Base-by-base conservation (phyloP, 2,329 filamentous ascomycete genomes). In the Mycogone perniciosa region DNA sequence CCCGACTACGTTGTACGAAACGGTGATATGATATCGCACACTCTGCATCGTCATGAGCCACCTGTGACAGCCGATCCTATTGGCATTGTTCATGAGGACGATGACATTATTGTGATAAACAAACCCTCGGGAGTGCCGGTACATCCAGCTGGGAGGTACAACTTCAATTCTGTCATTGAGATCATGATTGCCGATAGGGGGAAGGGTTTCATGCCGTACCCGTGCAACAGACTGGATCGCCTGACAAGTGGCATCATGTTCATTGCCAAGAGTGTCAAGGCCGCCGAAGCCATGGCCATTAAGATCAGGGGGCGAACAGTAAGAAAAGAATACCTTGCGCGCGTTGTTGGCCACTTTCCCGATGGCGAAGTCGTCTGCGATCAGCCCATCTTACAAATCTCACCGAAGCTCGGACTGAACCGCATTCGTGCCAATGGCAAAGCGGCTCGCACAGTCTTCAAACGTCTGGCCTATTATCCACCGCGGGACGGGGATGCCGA, bases 231-330 rank as follows among this genome's bases (percentile, higher is more conserved):
- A n/a, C 80, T 99, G 30, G 93, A 99, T 66, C 79, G 93, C 47
- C 73, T 99, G 60, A 99, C 93, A 0, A 96, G 89, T 60, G 93
- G 93, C 44, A 88, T 99, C 65, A 97, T 99, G 92, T 99, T 99
- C 67, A 84, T 99, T 60, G 93, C 86, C 30, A 99, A 99, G 71
- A 84, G 88, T 56, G 77, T 84, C 35, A 81, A 83, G 61, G 88
- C 88, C 0, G 92, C 93, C 0, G 89, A 92, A 57, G 76, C 76
- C 31, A 78, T 99, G 58, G 83, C 85, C 49, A 72, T 77, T 39
- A 87, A 96, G 67, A 88, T 99, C 52, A 80, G 83, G 58, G 80
- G 79, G 5, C 80, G 93, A 34, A 92, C 86, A 0, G 88, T 99
- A 35, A 84, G 89, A 60, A 99, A 99, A 67, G 93, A 99, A 67